Evolutionary conservation across 345 rosid species (phyloP).

Genomic region (Arabis hirsuta): DNA sequence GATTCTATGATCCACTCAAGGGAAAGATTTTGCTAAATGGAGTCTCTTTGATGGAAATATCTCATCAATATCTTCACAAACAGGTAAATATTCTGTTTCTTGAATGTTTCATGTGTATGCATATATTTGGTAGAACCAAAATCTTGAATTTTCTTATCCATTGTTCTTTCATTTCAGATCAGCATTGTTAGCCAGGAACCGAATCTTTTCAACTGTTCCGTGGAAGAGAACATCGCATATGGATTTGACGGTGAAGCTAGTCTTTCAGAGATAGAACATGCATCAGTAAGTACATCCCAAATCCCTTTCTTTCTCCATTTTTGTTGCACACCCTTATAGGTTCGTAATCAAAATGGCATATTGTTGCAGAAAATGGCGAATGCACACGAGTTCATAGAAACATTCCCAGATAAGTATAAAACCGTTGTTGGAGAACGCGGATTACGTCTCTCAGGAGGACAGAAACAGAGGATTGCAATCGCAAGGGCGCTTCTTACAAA

Average conservation of each 20-base stretch:
- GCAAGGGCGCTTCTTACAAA: slow-evolving; percentile 92
- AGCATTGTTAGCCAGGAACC: slow-evolving; percentile 99
- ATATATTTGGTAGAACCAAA: not conserved
- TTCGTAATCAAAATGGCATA: not conserved
- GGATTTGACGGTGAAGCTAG: slow-evolving; percentile 70
- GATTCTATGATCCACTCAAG: slow-evolving; percentile 88
- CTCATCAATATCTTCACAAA: slow-evolving; percentile 79
- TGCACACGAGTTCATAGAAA: slow-evolving; percentile 84
- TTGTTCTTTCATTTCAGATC: slow-evolving; percentile 50
- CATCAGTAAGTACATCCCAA: slow-evolving; percentile 58
- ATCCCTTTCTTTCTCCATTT: slow-evolving; percentile 9
- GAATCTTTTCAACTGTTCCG: slow-evolving; percentile 61
- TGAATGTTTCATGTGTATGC: not conserved
- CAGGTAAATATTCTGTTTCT: slow-evolving; percentile 51
- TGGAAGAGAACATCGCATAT: slow-evolving; percentile 59
- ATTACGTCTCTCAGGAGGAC: slow-evolving; percentile 92
- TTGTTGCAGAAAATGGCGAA: slow-evolving; percentile 86
- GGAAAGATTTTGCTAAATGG: slow-evolving; percentile 84
- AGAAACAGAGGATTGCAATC: slow-evolving; percentile 89
- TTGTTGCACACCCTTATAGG: not conserved
- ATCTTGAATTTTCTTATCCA: not conserved
- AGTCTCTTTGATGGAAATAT: slow-evolving; percentile 75
- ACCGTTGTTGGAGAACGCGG: slow-evolving; percentile 93
- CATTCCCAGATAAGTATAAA: slow-evolving; percentile 77
- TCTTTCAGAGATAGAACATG: slow-evolving; percentile 62